phyloP scores from a whole-genome alignment of 1,284 basidiomycete genomes.

The Ceratobasidium sp. region DNA sequence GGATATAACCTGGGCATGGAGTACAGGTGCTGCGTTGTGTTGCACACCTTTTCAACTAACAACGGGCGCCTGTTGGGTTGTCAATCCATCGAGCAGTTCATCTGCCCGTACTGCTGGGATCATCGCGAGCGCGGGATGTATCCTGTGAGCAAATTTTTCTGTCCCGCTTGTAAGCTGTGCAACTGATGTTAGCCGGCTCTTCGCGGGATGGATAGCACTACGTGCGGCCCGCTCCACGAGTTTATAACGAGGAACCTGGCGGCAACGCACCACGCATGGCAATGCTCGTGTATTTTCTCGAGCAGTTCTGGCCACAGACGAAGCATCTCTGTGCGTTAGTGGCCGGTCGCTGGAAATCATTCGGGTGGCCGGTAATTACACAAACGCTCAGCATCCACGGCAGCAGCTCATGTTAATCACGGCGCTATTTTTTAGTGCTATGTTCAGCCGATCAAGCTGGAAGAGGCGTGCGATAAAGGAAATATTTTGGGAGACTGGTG shows the following conservation, averaged over 20 bases:
- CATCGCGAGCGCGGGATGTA: neutral
- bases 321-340: conserved; percentile 13
- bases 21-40: neutral
- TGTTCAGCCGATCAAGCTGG: conserved; percentile 12
- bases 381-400: too few relatives aligned
- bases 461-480: neutral
- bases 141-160: neutral
- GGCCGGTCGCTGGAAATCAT: neutral
- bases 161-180: too few relatives aligned
- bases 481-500: neutral
- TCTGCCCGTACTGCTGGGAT: conserved; percentile 23
- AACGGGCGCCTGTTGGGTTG: neutral
- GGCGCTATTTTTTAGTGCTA: neutral
- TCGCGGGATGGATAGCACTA: conserved; percentile 4
- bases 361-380: conserved; percentile 6
- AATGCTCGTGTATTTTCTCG: conserved; percentile 29
- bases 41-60: neutral
- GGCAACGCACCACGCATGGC: conserved; percentile 8
- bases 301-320: conserved; percentile 40
- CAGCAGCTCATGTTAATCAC: too few relatives aligned
- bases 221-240: conserved; percentile 1
- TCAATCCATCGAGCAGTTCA: neutral
- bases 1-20: neutral
- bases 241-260: neutral
- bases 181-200: too few relatives aligned